A percentile compares a stretch with the other conserved stretches of the same genome.
phyloP scores from a whole-genome alignment of 176 grass and related monocot species.

The Otatea glauca region DNA sequence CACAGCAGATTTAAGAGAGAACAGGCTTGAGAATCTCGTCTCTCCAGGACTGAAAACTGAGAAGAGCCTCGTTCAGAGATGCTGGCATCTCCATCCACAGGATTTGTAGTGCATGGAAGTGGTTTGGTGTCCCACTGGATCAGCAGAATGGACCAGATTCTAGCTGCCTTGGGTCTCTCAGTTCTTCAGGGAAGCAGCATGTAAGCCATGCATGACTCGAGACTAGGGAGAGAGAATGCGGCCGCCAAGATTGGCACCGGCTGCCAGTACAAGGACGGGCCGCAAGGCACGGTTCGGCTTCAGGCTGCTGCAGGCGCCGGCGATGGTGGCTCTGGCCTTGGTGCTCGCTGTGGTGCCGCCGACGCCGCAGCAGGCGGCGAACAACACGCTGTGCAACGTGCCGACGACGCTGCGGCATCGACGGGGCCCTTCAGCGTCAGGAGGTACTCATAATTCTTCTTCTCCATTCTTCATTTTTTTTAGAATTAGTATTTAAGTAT shows the following conservation, averaged over 20 bases:
- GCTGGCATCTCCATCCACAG: not conserved
- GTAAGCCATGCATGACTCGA: not conserved
- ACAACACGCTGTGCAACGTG: slow-evolving; percentile 54
- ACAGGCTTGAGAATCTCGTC: not conserved
- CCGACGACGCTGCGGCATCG: slow-evolving; percentile 56
- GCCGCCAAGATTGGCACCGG: not conserved
- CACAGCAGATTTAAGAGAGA: not conserved
- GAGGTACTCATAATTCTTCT: no score
- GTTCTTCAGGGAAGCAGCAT: not conserved
- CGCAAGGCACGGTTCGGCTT: not conserved
- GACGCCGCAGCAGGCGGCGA: not conserved
- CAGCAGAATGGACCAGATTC: not conserved
- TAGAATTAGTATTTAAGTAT: no score
- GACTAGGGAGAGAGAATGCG: slow-evolving; percentile 13
- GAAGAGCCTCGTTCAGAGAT: not conserved
- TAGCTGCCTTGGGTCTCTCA: not conserved
- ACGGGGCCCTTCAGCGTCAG: no score
- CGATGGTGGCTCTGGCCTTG: slow-evolving; percentile 42
- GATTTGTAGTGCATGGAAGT: not conserved
- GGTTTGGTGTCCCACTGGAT: no score
- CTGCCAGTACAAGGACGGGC: not conserved
- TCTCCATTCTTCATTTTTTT: no score
- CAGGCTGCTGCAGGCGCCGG: slow-evolving; percentile 54
- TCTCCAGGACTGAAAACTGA: not conserved
- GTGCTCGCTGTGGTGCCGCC: slow-evolving; percentile 33